Conservation (phyloP, 768 basidiomycete genomes). For the Rhizopogon sp. region DNA sequence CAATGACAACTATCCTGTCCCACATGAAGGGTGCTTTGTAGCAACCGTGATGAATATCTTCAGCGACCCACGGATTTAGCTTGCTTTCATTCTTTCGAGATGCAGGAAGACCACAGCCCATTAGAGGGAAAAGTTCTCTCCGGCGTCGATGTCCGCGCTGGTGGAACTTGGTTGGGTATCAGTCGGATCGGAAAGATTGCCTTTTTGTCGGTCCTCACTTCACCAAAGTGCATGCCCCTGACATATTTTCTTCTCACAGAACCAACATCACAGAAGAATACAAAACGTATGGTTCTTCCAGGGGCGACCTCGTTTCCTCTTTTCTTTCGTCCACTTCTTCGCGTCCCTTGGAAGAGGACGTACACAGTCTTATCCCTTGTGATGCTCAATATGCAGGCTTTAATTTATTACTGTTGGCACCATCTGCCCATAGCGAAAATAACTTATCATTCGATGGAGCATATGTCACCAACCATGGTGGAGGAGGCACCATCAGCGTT, state of each 20-base stretch:
- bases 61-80: slow-evolving; percentile 61
- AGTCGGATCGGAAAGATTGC: slow-evolving; percentile 62
- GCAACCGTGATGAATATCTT: slow-evolving; percentile 75
- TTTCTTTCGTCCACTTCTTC: slow-evolving; percentile 56
- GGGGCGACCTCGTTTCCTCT: slow-evolving; percentile 63
- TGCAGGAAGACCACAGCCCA: slow-evolving; percentile 13
- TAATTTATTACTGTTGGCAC: slow-evolving; percentile 68
- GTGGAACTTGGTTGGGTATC: slow-evolving; percentile 83
- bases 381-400: slow-evolving; percentile 70
- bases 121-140: slow-evolving; percentile 48
- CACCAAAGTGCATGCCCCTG: slow-evolving; percentile 5
- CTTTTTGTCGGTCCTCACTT: slow-evolving; percentile 51
- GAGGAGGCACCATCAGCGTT: slow-evolving; percentile 50
- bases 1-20: slow-evolving; percentile 40
- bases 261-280: slow-evolving; percentile 79
- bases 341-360: slow-evolving; percentile 43
- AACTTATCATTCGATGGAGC: slow-evolving; percentile 45
- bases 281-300: slow-evolving; percentile 45
- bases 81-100: slow-evolving; percentile 62
- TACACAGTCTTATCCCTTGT: slow-evolving; percentile 39
- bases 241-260: slow-evolving; percentile 34
- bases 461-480: slow-evolving; percentile 68
- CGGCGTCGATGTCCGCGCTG: slow-evolving; percentile 66
- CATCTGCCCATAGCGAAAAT: slow-evolving; percentile 13
- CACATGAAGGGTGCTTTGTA: slow-evolving; percentile 36